phyloP scores from a whole-genome alignment of 208 protist species.

The Trypanosoma vivax region DNA sequence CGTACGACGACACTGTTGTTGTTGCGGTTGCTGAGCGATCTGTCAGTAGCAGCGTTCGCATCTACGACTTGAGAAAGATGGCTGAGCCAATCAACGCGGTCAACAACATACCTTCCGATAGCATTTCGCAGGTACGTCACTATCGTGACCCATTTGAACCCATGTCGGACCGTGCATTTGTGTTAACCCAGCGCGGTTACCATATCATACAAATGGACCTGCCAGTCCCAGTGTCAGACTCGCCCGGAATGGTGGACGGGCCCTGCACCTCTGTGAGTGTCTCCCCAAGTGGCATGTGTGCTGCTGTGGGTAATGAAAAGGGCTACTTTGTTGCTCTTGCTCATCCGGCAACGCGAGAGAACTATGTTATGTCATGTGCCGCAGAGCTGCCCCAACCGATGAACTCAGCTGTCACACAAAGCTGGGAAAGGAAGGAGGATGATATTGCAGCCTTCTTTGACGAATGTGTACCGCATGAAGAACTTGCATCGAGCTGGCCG shows the following conservation, averaged over 20 bases:
- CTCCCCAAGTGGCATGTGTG: slow-evolving; percentile 70
- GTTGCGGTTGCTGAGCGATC: slow-evolving; percentile 60
- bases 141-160: slow-evolving; percentile 68
- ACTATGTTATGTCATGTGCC: slow-evolving; percentile 78
- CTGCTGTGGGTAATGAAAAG: slow-evolving; percentile 85
- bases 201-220: slow-evolving; percentile 78
- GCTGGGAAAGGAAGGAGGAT: slow-evolving; percentile 64
- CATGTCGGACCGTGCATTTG: slow-evolving; percentile 49
- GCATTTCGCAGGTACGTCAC: slow-evolving; percentile 58
- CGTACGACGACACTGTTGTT: slow-evolving; percentile 73
- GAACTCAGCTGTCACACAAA: slow-evolving; percentile 43
- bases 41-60: slow-evolving; percentile 62
- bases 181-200: slow-evolving; percentile 63
- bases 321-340: slow-evolving; percentile 68
- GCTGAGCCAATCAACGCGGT: slow-evolving; percentile 50
- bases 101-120: slow-evolving; percentile 56
- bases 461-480: slow-evolving; percentile 22
- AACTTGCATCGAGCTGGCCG: slow-evolving; percentile 80
- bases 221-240: slow-evolving; percentile 52
- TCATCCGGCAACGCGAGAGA: slow-evolving; percentile 57
- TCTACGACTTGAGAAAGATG: slow-evolving; percentile 79
- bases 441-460: slow-evolving; percentile 62
- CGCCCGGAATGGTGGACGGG: slow-evolving; percentile 40
- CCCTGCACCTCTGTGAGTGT: slow-evolving; percentile 61
- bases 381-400: slow-evolving; percentile 47